A percentile compares a stretch with the other conserved stretches of the same genome.
phyloP scores from a whole-genome alignment of 306 rosid species.

The Vachellia pachyceras region DNA sequence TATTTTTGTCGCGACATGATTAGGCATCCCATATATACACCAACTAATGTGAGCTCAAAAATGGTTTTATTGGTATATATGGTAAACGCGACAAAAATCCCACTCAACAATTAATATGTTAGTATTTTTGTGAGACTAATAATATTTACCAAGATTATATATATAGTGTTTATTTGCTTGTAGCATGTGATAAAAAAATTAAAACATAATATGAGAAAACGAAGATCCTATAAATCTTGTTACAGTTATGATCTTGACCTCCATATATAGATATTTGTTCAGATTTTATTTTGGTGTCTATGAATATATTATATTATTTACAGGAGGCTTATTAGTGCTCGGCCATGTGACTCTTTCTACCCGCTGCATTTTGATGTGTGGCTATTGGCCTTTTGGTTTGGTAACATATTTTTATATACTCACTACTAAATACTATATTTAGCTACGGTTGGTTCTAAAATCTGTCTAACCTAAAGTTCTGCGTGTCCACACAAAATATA shows the following conservation, averaged over 20 bases:
- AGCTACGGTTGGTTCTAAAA: not conserved
- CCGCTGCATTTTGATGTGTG: not conserved
- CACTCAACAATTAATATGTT: conserved; percentile 21
- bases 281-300: conserved; percentile 34
- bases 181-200: conserved; percentile 49
- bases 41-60: conserved; percentile 32
- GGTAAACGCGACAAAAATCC: conserved; percentile 52
- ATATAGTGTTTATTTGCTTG: conserved; percentile 23
- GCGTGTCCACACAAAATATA: not conserved
- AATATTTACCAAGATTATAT: conserved; percentile 59
- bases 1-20: conserved; percentile 14
- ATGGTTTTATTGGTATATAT: conserved; percentile 15
- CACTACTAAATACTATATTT: not conserved
- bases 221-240: conserved; percentile 65
- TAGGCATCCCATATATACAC: conserved; percentile 3
- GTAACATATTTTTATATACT: not conserved
- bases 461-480: not conserved
- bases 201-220: conserved; percentile 39
- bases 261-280: conserved; percentile 52
- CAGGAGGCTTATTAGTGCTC: conserved; percentile 14
- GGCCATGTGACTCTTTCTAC: conserved; percentile 53
- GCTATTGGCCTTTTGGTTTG: not conserved
- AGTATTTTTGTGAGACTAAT: conserved; percentile 43
- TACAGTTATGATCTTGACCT: conserved; percentile 56
- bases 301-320: conserved; percentile 13